phyloP scores from a whole-genome alignment of 1,284 basidiomycete genomes.

The Exobasidium cylindrosporum region DNA sequence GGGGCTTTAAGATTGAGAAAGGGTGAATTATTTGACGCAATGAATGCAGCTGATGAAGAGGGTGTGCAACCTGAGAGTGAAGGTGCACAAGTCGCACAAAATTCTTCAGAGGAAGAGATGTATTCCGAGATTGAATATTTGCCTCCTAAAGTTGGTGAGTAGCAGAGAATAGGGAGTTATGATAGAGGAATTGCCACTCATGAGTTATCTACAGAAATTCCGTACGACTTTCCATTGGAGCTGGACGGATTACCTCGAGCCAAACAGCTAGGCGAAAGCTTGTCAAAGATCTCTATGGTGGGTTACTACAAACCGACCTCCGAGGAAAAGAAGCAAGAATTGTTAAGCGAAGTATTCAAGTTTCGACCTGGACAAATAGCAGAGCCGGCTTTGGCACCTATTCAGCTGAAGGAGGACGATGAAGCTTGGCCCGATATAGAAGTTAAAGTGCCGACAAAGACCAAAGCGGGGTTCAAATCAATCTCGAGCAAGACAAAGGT shows the following conservation, averaged over 20 bases:
- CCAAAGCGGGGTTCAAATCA: neutral
- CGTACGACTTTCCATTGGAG: slow-evolving; percentile 4
- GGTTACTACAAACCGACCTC: slow-evolving; percentile 4
- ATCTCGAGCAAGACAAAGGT: neutral
- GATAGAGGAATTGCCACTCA: neutral
- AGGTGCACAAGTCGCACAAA: neutral
- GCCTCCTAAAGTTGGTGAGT: slow-evolving; percentile 1
- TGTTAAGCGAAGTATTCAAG: neutral
- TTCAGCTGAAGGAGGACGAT: neutral
- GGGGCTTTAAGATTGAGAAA: slow-evolving; percentile 4
- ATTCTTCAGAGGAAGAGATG: neutral
- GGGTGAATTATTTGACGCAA: slow-evolving; percentile 8
- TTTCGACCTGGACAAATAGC: neutral
- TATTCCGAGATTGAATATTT: slow-evolving; percentile 12
- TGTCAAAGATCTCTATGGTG: neutral
- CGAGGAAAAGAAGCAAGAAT: neutral
- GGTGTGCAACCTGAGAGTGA: neutral
- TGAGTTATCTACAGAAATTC: neutral
- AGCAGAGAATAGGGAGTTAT: neutral
- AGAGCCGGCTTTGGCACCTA: neutral
- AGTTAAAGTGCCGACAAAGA: neutral
- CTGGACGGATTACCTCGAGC: slow-evolving; percentile 7
- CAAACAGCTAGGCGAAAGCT: neutral
- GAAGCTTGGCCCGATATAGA: neutral
- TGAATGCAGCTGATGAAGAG: neutral